These are phyloP conservation scores for Solanum gandarillasii DNA, from an alignment of 257 asterid species.

Conservation along the genomic window DNA sequence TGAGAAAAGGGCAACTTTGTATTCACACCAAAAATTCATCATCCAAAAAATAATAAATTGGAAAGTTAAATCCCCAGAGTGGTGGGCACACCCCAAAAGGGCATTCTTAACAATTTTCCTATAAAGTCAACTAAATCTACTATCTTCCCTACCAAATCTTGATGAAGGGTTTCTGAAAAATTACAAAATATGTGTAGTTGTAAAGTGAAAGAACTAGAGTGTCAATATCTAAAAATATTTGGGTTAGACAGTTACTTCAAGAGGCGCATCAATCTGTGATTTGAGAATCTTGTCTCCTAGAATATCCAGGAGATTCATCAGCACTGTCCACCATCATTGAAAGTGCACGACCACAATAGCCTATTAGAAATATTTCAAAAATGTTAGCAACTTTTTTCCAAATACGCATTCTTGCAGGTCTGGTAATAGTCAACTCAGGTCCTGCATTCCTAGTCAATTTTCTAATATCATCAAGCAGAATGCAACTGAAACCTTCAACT, in stretches of 20 bases:
- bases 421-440: slow-evolving; percentile 23
- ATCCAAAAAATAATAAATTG: not conserved
- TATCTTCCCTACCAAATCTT: not conserved
- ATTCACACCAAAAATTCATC: not conserved
- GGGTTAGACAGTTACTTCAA: slow-evolving; percentile 48
- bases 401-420: slow-evolving; percentile 54
- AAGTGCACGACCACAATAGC: slow-evolving; percentile 89
- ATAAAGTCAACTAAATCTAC: not conserved
- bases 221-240: not conserved
- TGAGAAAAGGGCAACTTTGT: not conserved
- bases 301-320: slow-evolving; percentile 62
- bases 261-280: slow-evolving; percentile 61
- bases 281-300: slow-evolving; percentile 73
- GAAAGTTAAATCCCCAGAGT: not conserved
- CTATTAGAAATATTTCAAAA: slow-evolving; percentile 77
- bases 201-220: slow-evolving; percentile 4
- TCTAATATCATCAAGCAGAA: slow-evolving; percentile 53
- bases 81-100: not conserved
- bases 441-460: slow-evolving; percentile 21
- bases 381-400: slow-evolving; percentile 97
- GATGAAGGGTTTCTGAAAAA: not conserved
- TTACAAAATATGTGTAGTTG: not conserved
- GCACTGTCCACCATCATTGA: slow-evolving; percentile 47
- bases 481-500: slow-evolving; percentile 65
- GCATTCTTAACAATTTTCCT: not conserved